These are phyloP conservation scores for Sisymbrium irio DNA, from an alignment of 345 rosid species.

Conservation along the genomic window DNA sequence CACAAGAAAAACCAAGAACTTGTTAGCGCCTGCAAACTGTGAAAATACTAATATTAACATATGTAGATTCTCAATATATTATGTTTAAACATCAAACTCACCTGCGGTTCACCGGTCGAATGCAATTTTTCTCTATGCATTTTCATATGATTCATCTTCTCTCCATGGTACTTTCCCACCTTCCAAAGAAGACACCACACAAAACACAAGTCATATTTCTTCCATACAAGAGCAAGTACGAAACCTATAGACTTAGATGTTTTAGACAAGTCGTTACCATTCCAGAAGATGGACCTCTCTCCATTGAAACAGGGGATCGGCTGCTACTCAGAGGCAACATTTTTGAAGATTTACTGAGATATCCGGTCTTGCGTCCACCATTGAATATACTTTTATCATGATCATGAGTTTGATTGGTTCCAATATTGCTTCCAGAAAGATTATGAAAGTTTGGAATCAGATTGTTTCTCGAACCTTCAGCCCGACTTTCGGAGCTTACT, in stretches of 20 bases:
- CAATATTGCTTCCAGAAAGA: no score
- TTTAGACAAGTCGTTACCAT: constrained; percentile 41
- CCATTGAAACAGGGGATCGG: constrained; percentile 42
- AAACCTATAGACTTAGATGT: neutral
- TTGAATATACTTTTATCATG: constrained; percentile 28
- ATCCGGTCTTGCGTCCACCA: constrained; percentile 41
- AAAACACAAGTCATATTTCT: constrained; percentile 6
- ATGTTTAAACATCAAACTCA: constrained; percentile 35
- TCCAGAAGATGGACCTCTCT: constrained; percentile 44
- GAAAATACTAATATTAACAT: neutral
- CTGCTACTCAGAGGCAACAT: constrained; percentile 34
- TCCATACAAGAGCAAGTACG: neutral
- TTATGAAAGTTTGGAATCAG: constrained; percentile 35
- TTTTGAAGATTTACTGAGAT: constrained; percentile 45
- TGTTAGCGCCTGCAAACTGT: constrained; percentile 5
- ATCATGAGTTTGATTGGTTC: constrained; percentile 39
- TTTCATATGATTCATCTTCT: constrained; percentile 39
- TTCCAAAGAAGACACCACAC: constrained; percentile 26
- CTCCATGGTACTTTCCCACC: constrained; percentile 45
- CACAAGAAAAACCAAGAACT: neutral
- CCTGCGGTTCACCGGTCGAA: constrained; percentile 42
- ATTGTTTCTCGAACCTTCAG: constrained; percentile 48
- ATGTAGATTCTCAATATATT: neutral
- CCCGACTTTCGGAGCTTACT: constrained; percentile 44
- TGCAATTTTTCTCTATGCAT: constrained; percentile 34